Evolutionary conservation across 129 eudicot species (phyloP), one percentile per base, ranked within the genome.

Genomic region (Flaveria sonorensis): DNA sequence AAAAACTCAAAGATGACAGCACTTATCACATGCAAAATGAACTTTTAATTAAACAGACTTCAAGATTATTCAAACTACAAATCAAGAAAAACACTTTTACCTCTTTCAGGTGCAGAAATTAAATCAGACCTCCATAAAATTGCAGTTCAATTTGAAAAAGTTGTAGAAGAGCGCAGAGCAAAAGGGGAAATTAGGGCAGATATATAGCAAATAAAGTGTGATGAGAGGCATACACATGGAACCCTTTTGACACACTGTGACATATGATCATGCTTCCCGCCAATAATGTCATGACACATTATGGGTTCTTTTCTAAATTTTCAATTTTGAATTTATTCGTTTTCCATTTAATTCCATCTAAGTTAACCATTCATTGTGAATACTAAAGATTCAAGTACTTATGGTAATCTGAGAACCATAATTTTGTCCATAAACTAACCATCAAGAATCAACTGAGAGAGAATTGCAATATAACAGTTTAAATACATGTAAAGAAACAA

Each of bases 151-250:
- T 32, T 4, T 21, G 73, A 62, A 15, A 30, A 67, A 16, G 21
- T 36, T 45, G 32, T 13, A 24, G 40, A 36, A 36, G 40, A 36
- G 40, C 5, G 68, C 19, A 24, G 18, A 5, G 2, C 7, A 7
- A 4, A 18, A 62, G 3, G 3, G 40, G 19, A 24, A 72, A 26
- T 62, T 62, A 36, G 71, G 50, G 72, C 51, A 63, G 16, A 62
- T 75, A 75, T 46, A 64, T 75, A 63, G 72, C 70, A 57, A 36
- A 71, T 71, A 71, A 40, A 50, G 68, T 63, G 72, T 50, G 72
- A 75, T 48, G 71, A 28, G 20, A 15, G 23, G 63, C 64, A 14
- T 51, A 77, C 68, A 42, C 68, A 14, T 77, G 81, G 64, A 77
- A 67, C 45, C 23, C 26, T 51, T 67, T 66, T 65, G 28, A 66